Base-by-base conservation (phyloP, 2,329 filamentous ascomycete species). In the Exserohilum rostratum region DNA sequence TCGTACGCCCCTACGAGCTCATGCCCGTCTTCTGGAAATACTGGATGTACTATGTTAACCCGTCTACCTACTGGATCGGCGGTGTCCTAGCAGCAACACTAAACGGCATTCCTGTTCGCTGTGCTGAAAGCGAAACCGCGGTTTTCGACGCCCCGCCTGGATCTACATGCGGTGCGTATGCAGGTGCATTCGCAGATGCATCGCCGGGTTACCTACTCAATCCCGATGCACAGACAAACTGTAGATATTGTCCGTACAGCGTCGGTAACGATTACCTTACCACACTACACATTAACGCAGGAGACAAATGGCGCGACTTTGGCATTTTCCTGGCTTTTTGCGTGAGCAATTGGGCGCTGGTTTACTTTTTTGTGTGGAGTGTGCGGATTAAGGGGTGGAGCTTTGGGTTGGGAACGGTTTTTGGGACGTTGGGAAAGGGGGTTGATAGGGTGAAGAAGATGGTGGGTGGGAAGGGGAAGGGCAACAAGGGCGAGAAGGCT, bases 291-390 rank as follows among this genome's bases (percentile, higher is more conserved):
- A 80, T 86, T 48, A 68, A 77, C 4, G 73, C 77, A 0, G 72
- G 68, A 17, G 81, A 92, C 49, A 90, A 90, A 76, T 92, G 89
- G 89, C 77, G 84, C 38, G 80, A 87, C 70, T 89, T 91, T 63
- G 89, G 87, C 6, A 87, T 91, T 56, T 90, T 91, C 77, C 63
- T 90, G 7, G 85, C 84, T 1, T 92, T 91, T 70, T 85, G 84
- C 47, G 76, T 89, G 12, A 87, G 84, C 46, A 91, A 91, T 67
- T 91, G 86, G 86, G 76, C 82, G 35, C 73, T 91, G 49, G 87
- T 91, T 1, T 90, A 90, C 71, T 90, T 91, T 75, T 91, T 92
- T 68, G 86, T 91, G 52, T 92, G 88, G 75, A 88, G 85, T 2
- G 87, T 90, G 6, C 81, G 89, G 15, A 84, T 91, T 50, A 82